These are phyloP conservation scores for Daucus carota DNA, from an alignment of 129 eudicot genomes.

Conservation along the genomic window DNA sequence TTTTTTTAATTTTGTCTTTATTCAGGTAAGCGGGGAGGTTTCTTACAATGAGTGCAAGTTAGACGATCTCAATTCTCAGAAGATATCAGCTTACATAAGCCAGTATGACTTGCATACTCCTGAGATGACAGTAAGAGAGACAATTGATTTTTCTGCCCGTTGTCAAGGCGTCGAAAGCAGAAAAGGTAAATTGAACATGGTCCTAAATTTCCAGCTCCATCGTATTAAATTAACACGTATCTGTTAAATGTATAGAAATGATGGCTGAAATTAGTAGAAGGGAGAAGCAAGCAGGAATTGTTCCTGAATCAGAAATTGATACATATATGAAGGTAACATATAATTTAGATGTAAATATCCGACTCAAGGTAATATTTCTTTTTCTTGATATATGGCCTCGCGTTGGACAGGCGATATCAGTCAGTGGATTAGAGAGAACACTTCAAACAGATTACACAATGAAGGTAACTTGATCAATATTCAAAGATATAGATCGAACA, in stretches of 20 bases:
- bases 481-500: not conserved
- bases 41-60: conserved; percentile 2
- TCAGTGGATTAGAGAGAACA: conserved; percentile 7
- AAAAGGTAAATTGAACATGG: not conserved
- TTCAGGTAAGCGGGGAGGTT: conserved; percentile 4
- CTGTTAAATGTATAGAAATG: not conserved
- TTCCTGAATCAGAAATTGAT: conserved; percentile 14
- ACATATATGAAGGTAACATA: conserved; percentile 12
- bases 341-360: not conserved
- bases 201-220: not conserved
- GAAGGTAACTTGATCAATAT: not conserved
- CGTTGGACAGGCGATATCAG: conserved; percentile 6
- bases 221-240: not conserved
- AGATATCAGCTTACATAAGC: conserved; percentile 11
- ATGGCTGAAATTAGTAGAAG: conserved; percentile 13
- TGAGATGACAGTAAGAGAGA: conserved; percentile 13
- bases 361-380: not conserved
- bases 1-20: not conserved
- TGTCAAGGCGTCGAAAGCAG: conserved; percentile 12
- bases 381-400: not conserved
- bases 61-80: not conserved
- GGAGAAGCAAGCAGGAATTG: conserved; percentile 15
- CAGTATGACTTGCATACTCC: conserved; percentile 7
- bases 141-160: conserved; percentile 10
- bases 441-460: conserved; percentile 15